Percentiles rank a stretch among this genome's conserved stretches.
Evolutionary conservation across 2,329 filamentous ascomycete species (phyloP).

Genomic region (Metarhizium anisopliae): DNA sequence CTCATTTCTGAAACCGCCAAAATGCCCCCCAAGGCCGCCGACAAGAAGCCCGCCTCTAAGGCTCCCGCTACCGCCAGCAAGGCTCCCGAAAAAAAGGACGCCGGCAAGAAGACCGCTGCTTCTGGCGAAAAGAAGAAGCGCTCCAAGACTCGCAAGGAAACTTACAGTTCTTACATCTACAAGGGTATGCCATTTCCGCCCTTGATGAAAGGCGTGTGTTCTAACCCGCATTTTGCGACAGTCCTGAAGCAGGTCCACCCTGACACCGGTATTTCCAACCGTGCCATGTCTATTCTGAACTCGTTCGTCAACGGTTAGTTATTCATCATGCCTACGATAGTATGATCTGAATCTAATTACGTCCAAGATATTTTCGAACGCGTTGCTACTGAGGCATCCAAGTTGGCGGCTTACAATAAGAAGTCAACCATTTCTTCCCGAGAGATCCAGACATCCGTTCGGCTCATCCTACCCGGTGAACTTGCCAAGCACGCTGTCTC

Average conservation of each 20-base stretch:
- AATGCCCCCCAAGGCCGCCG: conserved; percentile 97
- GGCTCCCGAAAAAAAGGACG: conserved; percentile 93
- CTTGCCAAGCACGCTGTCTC: conserved; percentile 99
- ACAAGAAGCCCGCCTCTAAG: conserved; percentile 99
- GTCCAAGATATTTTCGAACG: conserved; percentile 91
- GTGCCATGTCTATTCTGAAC: conserved; percentile 99
- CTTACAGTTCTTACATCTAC: conserved; percentile 99
- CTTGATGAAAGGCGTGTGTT: neutral
- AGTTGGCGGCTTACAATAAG: conserved; percentile 99
- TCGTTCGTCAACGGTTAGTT: conserved; percentile 94
- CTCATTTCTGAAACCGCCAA: conserved; percentile 30
- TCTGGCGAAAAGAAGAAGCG: conserved; percentile 99
- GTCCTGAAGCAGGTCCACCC: conserved; percentile 99
- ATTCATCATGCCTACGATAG: neutral
- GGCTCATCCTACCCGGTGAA: conserved; percentile 95
- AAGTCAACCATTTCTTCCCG: conserved; percentile 99
- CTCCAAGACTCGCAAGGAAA: conserved; percentile 99
- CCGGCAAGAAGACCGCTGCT: conserved; percentile 97
- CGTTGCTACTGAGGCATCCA: conserved; percentile 95
- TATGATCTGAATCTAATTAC: neutral
- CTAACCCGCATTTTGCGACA: conserved; percentile 27
- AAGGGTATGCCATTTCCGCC: conserved; percentile 58
- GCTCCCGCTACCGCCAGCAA: conserved; percentile 67
- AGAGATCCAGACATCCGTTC: conserved; percentile 98
- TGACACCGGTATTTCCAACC: conserved; percentile 99